Conservation (phyloP, 2,329 filamentous ascomycete species). For the Fusarium floridanum region DNA sequence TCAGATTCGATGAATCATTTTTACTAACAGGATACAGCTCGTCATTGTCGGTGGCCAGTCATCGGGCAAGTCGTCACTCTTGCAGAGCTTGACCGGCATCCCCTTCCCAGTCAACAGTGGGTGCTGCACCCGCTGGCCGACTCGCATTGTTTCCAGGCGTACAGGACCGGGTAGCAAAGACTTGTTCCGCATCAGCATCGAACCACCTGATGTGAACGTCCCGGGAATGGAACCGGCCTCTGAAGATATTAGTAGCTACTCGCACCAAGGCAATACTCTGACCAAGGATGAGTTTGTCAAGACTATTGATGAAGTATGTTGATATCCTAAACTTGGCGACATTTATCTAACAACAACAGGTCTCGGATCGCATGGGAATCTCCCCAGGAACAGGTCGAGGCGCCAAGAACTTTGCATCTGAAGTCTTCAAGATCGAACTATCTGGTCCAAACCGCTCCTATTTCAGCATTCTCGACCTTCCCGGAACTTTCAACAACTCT, state of each 20-base stretch:
- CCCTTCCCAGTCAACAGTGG: conserved; percentile 51
- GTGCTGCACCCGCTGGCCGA: conserved; percentile 55
- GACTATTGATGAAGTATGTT: conserved; percentile 49
- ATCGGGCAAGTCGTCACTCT: conserved; percentile 54
- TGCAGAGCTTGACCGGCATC: conserved; percentile 54
- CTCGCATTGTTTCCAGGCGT: conserved; percentile 53
- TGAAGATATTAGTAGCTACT: conserved; percentile 39
- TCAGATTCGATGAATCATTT: too few relatives aligned
- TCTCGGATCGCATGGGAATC: conserved; percentile 51
- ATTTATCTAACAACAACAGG: conserved; percentile 29
- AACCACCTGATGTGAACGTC: conserved; percentile 42
- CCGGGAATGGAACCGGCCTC: conserved; percentile 36
- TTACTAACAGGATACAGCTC: conserved; percentile 40
- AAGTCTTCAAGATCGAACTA: conserved; percentile 55
- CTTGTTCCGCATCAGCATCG: conserved; percentile 50
- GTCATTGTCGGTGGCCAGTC: conserved; percentile 55
- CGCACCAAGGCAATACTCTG: conserved; percentile 39
- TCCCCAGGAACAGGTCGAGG: conserved; percentile 29
- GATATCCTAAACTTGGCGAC: not conserved
- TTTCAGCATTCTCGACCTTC: conserved; percentile 56
- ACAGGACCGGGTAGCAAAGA: conserved; percentile 47
- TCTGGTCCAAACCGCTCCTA: conserved; percentile 52
- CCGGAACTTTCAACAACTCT: conserved; percentile 48
- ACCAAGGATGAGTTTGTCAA: conserved; percentile 46
- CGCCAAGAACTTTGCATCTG: conserved; percentile 53